These are phyloP conservation scores for Grigorovia humatica DNA, from an alignment of 805 yeast genomes.

Conservation along the genomic window DNA sequence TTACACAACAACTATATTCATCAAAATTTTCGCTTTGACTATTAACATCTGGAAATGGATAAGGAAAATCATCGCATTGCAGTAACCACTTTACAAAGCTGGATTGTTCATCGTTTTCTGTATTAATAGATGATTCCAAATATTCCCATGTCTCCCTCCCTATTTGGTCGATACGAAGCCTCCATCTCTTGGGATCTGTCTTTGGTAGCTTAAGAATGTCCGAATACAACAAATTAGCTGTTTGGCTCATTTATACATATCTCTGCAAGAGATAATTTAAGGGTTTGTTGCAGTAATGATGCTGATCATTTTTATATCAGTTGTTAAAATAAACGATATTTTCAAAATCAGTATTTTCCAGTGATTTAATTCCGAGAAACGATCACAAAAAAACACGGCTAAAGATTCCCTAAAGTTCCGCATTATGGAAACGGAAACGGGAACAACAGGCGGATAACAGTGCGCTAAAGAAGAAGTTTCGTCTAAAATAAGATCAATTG, in stretches of 20 bases:
- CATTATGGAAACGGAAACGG: too few species aligned
- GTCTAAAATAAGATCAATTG: too few species aligned
- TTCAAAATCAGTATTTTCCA: background rate
- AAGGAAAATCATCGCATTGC: conserved; percentile 30
- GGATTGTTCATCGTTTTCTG: conserved; percentile 38
- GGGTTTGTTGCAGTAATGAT: background rate
- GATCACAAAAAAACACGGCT: background rate
- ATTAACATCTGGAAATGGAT: conserved; percentile 29
- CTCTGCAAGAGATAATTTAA: too few species aligned
- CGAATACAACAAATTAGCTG: conserved; percentile 36
- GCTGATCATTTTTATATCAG: background rate
- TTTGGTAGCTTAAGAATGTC: conserved; percentile 57
- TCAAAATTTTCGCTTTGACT: conserved; percentile 22
- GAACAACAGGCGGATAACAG: too few species aligned
- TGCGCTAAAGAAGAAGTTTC: too few species aligned
- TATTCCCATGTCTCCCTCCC: conserved; percentile 84
- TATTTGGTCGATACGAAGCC: conserved; percentile 53
- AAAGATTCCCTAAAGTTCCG: background rate
- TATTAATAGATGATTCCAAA: conserved; percentile 16
- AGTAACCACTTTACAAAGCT: conserved; percentile 47
- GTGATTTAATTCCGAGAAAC: background rate
- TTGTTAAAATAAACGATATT: background rate
- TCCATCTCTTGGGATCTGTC: conserved; percentile 70
- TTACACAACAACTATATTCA: conserved; percentile 52
- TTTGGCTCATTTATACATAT: conserved; percentile 1